Base-by-base conservation (phyloP, 2,329 filamentous ascomycete genomes). In the Aspergillus tanneri region DNA sequence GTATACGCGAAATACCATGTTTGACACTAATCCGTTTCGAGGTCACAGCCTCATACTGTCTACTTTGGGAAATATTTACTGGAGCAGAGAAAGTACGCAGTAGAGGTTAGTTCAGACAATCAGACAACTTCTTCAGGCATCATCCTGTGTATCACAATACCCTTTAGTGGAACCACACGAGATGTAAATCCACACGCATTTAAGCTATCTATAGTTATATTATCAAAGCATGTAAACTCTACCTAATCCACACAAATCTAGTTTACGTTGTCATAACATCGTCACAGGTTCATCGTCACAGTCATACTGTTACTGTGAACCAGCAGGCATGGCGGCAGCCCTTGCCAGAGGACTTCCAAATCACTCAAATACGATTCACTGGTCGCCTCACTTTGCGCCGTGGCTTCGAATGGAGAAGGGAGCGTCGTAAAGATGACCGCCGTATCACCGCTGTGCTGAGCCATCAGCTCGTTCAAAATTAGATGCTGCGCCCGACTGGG, bases 291-390 rank as follows among this genome's bases (percentile, higher is more conserved):
- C 65, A 73, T 71, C 45, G 71, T 95, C 38, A 95, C 89, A 12
- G 88, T 95, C 86, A 95, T 90, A 61, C 85, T 90, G 69, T 95
- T 95, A 68, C 87, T 90, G 69, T 95, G 80, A 30, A 95, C 87
- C 66, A 95, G 73, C 60, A 95, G 67, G 37, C 84, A 82, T 1
- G 90, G 89, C 22, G 89, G 88, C 52, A 92, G 72, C 9, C 82
- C 86, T 60, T 86, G 81, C 66, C 87, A 92, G 49, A 95, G 70
- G 2, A 93, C 81, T 67, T 93, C 87, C 50, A 92, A 75, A 67
- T 90, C 86, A 41, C 81, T 85, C 39, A 95, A 74, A 67, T 93
- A 95, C 53, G 80, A 80, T 48, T 88, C 72, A 58, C 87, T 88
- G 14, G 86, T 83, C 32, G 75, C 73, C 65, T 89, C 86, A 53